Percentiles rank a stretch among this genome's conserved stretches.
These are phyloP conservation scores for Achaetomiella virescens DNA, from an alignment of 495 filamentous ascomycete genomes.

Conservation along the genomic window DNA sequence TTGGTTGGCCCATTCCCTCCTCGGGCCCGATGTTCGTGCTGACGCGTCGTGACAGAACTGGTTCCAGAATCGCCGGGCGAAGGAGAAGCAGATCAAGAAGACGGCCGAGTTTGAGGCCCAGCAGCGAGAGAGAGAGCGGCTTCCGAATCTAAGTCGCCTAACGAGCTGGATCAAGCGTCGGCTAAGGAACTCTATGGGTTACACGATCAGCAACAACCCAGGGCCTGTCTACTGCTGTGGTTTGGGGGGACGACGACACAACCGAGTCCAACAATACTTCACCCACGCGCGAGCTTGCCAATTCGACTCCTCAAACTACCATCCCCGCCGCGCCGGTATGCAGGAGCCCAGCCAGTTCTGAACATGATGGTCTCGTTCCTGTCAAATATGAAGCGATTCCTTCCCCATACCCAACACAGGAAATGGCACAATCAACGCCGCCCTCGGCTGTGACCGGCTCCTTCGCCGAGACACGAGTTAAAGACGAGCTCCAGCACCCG, in stretches of 20 bases:
- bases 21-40: slow-evolving; percentile 16
- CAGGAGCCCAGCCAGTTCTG: slow-evolving; percentile 17
- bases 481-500: slow-evolving; percentile 4
- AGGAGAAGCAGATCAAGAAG: slow-evolving; percentile 71
- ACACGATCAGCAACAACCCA: slow-evolving; percentile 28
- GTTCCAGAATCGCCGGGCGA: slow-evolving; percentile 85
- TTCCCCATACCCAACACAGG: neutral
- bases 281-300: slow-evolving; percentile 6
- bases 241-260: slow-evolving; percentile 22
- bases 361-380: slow-evolving; percentile 16
- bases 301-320: neutral
- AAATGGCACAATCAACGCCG: slow-evolving; percentile 1
- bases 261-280: slow-evolving; percentile 6
- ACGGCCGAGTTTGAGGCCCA: slow-evolving; percentile 59
- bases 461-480: neutral
- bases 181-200: slow-evolving; percentile 27
- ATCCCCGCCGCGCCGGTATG: neutral
- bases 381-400: slow-evolving; percentile 13
- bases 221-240: slow-evolving; percentile 33
- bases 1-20: slow-evolving; percentile 36
- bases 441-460: slow-evolving; percentile 3
- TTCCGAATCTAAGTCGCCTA: slow-evolving; percentile 33
- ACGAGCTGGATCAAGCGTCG: slow-evolving; percentile 25
- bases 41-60: slow-evolving; percentile 58
- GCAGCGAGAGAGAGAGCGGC: slow-evolving; percentile 47